Conservation (phyloP, 2,329 filamentous ascomycete genomes). For the Colletotrichum liriopes region DNA sequence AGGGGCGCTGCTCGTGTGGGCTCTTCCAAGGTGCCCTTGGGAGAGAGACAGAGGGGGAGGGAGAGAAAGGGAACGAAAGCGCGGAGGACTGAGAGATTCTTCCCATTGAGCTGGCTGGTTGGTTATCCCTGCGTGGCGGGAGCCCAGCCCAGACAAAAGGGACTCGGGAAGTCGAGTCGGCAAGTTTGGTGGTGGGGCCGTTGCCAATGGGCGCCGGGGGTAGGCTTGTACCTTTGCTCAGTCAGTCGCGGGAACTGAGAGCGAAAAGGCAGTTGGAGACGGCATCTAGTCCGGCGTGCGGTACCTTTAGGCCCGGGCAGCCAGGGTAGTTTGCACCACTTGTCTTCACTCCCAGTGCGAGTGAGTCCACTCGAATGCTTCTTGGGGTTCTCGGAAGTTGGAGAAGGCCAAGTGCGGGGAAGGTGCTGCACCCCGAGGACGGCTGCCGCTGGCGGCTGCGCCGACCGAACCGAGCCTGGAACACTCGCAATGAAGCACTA, state of each 20-base stretch:
- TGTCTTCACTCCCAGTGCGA: too few species aligned
- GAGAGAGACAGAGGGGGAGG: neutral
- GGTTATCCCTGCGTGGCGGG: constrained; percentile 28
- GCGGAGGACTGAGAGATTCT: neutral
- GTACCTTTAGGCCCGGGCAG: neutral
- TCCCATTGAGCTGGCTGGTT: constrained; percentile 18
- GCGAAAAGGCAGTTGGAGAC: constrained; percentile 19
- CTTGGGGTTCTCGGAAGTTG: constrained; percentile 33
- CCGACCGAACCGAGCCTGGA: neutral
- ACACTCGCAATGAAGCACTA: too few species aligned
- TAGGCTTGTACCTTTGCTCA: constrained; percentile 18
- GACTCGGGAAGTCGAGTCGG: constrained; percentile 42
- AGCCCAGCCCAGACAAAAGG: constrained; percentile 21
- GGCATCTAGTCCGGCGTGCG: constrained; percentile 8
- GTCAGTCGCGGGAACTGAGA: neutral
- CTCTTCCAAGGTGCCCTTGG: neutral
- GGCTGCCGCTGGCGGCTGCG: neutral
- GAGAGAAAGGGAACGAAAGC: neutral
- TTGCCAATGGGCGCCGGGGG: neutral
- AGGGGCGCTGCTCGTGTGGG: neutral
- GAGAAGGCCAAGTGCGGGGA: constrained; percentile 40
- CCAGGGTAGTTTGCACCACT: neutral
- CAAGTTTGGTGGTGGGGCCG: constrained; percentile 32
- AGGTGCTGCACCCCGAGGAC: constrained; percentile 27
- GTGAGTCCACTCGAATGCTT: neutral